Conservation (phyloP, 2,329 filamentous ascomycete species). For the Claviceps fusiformis region DNA sequence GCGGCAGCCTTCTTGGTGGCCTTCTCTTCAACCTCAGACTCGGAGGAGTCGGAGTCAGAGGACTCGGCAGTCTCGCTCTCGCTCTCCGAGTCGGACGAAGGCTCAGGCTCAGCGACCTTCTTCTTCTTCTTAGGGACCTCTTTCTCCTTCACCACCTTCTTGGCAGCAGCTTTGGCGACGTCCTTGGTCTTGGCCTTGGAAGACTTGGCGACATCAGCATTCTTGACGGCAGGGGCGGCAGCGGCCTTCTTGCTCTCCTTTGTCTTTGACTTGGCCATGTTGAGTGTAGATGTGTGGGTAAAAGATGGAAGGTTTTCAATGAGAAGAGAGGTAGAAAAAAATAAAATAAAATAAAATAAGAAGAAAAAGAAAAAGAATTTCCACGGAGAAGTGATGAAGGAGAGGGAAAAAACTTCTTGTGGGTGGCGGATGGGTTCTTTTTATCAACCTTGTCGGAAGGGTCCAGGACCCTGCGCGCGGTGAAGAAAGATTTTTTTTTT, state of each 20-base stretch:
- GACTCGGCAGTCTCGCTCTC: slow-evolving; percentile 12
- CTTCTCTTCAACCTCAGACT: slow-evolving; percentile 22
- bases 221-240: slow-evolving; percentile 45
- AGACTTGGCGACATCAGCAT: slow-evolving; percentile 53
- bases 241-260: slow-evolving; percentile 38
- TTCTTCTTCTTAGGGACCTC: slow-evolving; percentile 36
- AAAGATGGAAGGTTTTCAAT: neutral
- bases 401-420: neutral
- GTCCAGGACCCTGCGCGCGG: slow-evolving; percentile 5
- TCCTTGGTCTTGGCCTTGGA: slow-evolving; percentile 56
- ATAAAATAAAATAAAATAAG: neutral
- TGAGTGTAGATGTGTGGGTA: neutral
- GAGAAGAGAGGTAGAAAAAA: neutral
- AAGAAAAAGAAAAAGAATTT: neutral
- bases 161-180: slow-evolving; percentile 46
- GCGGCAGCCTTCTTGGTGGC: slow-evolving; percentile 8
- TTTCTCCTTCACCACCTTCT: slow-evolving; percentile 31
- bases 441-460: slow-evolving; percentile 8
- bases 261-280: slow-evolving; percentile 56
- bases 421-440: slow-evolving; percentile 8
- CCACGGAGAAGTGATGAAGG: neutral
- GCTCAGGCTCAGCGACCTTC: slow-evolving; percentile 30
- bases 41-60: slow-evolving; percentile 19
- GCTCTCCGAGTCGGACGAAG: slow-evolving; percentile 25
- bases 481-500: slow-evolving; percentile 17